These are phyloP conservation scores for Syncephalastrum racemosum DNA, from an alignment of 371 early-diverging fungal species.

Conservation along the genomic window DNA sequence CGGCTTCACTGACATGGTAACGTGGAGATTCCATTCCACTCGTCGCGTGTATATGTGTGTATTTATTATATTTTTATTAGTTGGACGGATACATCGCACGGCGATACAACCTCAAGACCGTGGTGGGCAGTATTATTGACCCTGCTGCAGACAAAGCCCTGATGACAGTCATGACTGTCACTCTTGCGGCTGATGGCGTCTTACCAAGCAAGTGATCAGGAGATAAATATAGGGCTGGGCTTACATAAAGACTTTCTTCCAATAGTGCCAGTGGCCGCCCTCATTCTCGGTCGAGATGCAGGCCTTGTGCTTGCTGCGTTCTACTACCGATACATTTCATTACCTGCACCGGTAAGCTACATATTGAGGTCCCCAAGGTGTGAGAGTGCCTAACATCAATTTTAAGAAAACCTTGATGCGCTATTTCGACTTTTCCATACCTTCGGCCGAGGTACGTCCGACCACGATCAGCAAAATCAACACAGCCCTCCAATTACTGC, in stretches of 20 bases:
- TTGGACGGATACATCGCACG: slow-evolving; percentile 95
- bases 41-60: neutral
- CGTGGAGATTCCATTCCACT: slow-evolving; percentile 9
- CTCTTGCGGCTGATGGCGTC: slow-evolving; percentile 71
- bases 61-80: slow-evolving; percentile 21
- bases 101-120: slow-evolving; percentile 79
- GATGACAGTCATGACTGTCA: slow-evolving; percentile 88
- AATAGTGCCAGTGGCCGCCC: slow-evolving; percentile 70
- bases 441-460: slow-evolving; percentile 90
- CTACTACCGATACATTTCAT: slow-evolving; percentile 83
- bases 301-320: slow-evolving; percentile 78
- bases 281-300: slow-evolving; percentile 89
- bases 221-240: too few species aligned
- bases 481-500: slow-evolving; percentile 84
- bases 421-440: slow-evolving; percentile 89
- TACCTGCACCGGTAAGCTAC: slow-evolving; percentile 80
- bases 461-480: slow-evolving; percentile 89
- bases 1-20: slow-evolving; percentile 84
- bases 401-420: slow-evolving; percentile 76
- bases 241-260: neutral
- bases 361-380: too few species aligned
- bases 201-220: slow-evolving; percentile 69
- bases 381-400: slow-evolving; percentile 9
- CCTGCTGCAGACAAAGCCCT: slow-evolving; percentile 96
- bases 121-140: slow-evolving; percentile 91